These are phyloP conservation scores for Prunus yedoensis DNA, from an alignment of 331 rosid genomes.

Conservation along the genomic window DNA sequence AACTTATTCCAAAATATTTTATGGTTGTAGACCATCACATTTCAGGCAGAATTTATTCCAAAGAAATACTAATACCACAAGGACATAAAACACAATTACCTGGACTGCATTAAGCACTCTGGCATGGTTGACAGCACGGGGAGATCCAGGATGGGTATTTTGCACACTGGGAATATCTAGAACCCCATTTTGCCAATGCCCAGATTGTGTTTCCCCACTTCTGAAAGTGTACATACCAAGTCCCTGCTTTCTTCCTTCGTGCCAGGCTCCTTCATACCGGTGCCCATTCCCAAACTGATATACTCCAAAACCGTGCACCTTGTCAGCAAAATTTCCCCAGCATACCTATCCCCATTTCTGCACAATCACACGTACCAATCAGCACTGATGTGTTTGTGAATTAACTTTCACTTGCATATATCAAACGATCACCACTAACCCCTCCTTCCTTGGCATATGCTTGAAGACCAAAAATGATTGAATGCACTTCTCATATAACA, in stretches of 20 bases:
- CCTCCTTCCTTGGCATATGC: background rate
- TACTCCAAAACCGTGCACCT: slow-evolving; percentile 96
- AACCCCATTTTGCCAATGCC: slow-evolving; percentile 95
- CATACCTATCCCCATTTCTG: slow-evolving; percentile 88
- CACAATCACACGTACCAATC: slow-evolving; percentile 22
- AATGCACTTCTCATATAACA: background rate
- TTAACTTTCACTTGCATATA: background rate
- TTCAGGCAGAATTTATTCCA: background rate
- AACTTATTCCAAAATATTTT: background rate
- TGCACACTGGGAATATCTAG: slow-evolving; percentile 48
- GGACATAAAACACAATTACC: slow-evolving; percentile 47
- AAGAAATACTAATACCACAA: slow-evolving; percentile 6
- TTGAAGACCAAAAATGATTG: background rate
- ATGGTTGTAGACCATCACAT: background rate
- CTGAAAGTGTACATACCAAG: slow-evolving; percentile 82
- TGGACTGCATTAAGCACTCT: slow-evolving; percentile 66
- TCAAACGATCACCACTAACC: background rate
- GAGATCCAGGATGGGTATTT: slow-evolving; percentile 42
- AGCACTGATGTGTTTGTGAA: background rate
- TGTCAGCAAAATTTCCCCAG: slow-evolving; percentile 95
- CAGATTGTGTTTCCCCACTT: slow-evolving; percentile 82
- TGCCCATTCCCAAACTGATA: slow-evolving; percentile 88
- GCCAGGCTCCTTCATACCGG: slow-evolving; percentile 93
- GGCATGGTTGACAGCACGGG: slow-evolving; percentile 50
- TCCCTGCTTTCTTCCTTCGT: slow-evolving; percentile 94